Base-by-base conservation (phyloP, 352 stramenopile genomes). In the Globisporangium acanthophoron region DNA sequence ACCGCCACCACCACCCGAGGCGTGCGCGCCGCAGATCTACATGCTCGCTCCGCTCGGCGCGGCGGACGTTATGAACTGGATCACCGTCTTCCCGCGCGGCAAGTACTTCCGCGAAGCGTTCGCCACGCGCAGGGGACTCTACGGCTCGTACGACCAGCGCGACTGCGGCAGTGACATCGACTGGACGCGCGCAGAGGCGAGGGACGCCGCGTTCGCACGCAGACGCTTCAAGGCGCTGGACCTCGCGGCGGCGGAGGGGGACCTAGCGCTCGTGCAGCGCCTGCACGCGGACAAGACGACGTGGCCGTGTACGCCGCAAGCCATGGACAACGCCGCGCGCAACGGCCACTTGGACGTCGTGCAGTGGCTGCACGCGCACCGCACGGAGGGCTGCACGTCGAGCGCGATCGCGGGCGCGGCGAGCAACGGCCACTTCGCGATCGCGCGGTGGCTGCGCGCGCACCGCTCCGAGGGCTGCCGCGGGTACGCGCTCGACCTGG, bases 341-440 rank as follows among this genome's bases (percentile, higher is more conserved):
- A 73, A 69, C 16, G 73, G 73, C 33, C 70, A 77, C 37, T 56
- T 79, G 20, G 54, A 75, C 3, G 64, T 75, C 6, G 65, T 79
- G 29, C 54, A 72, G 56, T 82, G 70, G 49, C 45, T 82, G 27
- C 65, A 78, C 52, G 62, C 65, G 12, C 65, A 80, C 35, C 65
- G 70, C 13, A 64, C 66, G 6, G 70, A 82, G 67, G 69, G 73
- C 44, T 70, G 62, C 0, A 80, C 70, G 0, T 58, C 67, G 3
- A 62, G 73, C 4, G 73, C 65, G 5, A 73, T 82, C 56, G 70
- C 62, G 21, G 70, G 56, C 11, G 70, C 73, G 0, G 73, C 69
- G 3, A 58, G 64, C 5, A 76, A 78, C 37, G 73, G 70, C 9
- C 69, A 80, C 46, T 65, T 78, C 27, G 52, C 56, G 8, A 51